These are phyloP conservation scores for Hippophae gyantsensis DNA, from an alignment of 306 rosid genomes.

Conservation along the genomic window DNA sequence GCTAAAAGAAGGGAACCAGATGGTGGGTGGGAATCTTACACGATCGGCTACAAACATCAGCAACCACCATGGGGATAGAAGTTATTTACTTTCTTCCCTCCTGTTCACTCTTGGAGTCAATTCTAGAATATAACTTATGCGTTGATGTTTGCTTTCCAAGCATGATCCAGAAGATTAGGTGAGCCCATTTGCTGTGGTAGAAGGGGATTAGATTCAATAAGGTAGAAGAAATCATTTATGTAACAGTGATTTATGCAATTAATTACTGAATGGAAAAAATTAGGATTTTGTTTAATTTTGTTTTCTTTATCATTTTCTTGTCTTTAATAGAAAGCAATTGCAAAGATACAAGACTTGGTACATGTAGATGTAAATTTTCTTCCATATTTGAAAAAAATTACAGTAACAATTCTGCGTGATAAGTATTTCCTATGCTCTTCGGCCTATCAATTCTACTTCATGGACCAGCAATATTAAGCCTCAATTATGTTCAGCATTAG, in stretches of 20 bases:
- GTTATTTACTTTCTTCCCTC: slow-evolving; percentile 6
- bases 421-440: no score
- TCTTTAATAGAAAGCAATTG: slow-evolving; percentile 31
- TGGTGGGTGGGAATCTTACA: slow-evolving; percentile 68
- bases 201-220: slow-evolving; percentile 26
- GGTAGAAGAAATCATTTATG: slow-evolving; percentile 31
- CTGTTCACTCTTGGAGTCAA: slow-evolving; percentile 1
- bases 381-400: slow-evolving; percentile 41
- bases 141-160: slow-evolving; percentile 12
- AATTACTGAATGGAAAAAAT: slow-evolving; percentile 34
- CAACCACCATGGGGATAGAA: slow-evolving; percentile 42
- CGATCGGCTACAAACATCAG: slow-evolving; percentile 53
- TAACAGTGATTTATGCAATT: slow-evolving; percentile 36
- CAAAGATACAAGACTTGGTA: slow-evolving; percentile 23
- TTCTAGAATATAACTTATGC: slow-evolving; percentile 21
- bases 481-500: no score
- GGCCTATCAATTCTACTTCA: no score
- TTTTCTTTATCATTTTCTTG: background rate
- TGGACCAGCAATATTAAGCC: no score
- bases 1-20: slow-evolving; percentile 94
- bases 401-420: slow-evolving; percentile 14
- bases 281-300: slow-evolving; percentile 27
- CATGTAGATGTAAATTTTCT: slow-evolving; percentile 40
- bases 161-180: slow-evolving; percentile 20
- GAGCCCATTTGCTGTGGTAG: slow-evolving; percentile 30